Base-by-base conservation (phyloP, 2,329 filamentous ascomycete genomes). In the Fusarium secorum region DNA sequence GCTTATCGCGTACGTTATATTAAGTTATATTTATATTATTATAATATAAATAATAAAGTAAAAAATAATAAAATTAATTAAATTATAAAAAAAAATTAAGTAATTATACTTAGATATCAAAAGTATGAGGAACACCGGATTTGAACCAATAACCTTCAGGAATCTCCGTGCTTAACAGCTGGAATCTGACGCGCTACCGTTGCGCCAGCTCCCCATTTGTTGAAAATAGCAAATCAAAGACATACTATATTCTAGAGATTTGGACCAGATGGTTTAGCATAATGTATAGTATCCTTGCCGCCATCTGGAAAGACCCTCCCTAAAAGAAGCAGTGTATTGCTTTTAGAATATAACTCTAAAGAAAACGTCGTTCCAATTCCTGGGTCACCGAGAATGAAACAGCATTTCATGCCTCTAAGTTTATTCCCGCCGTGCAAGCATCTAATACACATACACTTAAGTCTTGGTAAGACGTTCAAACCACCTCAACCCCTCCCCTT, bases 381-480 rank as follows among this genome's bases (percentile, higher is more conserved):
- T 8, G 17, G 10, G 8, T 35, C 30, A 36, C n/a, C 26, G 20
- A 14, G 11, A 49, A 38, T 20, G 28, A 28, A 14, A 66, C 62
- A 36, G 30, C 41, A 62, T 61, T 59, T 35, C 53, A 68, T 70
- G 35, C 60, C 54, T 56, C 60, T 32, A 54, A 71, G 57, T 68
- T 68, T 46, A 59, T 52, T 60, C 30, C 44, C 62, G 57, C 65
- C 38, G 45, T 46, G 52, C 48, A 41, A 62, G 56, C 70, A 77
- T 75, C 74, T 75, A 72, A 63, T 77, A 78, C 75, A 76, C 66
- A 61, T 69, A 78, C 69, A 68, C 61, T 56, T 64, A 57, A 64
- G 54, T 53, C 54, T 62, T 51, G 35, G 67, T 68, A 61, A 66
- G 39, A 38, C 46, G 60, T 61, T 54, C 63, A 56, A 57, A 59